Evolutionary conservation across 441 rosid genomes (phyloP).

Genomic region (Jatropha multifida): DNA sequence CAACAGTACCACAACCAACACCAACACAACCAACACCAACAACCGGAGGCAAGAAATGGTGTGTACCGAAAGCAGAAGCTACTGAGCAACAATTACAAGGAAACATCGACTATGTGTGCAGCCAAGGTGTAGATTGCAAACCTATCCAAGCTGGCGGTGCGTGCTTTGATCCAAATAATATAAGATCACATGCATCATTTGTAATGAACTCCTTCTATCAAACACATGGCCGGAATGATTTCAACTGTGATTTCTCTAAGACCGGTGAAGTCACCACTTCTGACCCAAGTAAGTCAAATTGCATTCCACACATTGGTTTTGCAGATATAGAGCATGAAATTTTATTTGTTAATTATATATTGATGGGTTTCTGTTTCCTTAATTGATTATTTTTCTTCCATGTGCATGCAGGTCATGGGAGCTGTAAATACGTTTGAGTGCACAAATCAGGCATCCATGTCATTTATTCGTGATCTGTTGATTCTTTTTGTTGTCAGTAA

Average conservation of each 20-base stretch:
- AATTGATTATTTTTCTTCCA: not conserved
- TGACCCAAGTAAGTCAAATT: conserved; percentile 49
- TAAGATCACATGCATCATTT: conserved; percentile 61
- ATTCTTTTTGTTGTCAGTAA: not conserved
- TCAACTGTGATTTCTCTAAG: conserved; percentile 48
- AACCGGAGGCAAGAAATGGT: conserved; percentile 40
- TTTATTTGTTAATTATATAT: too few species aligned
- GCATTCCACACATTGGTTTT: not conserved
- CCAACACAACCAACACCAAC: conserved; percentile 20
- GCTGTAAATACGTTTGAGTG: conserved; percentile 25
- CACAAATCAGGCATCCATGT: not conserved
- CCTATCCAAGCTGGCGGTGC: conserved; percentile 56
- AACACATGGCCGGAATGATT: conserved; percentile 37
- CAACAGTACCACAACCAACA: not conserved
- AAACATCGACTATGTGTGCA: conserved; percentile 60
- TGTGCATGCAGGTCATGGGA: conserved; percentile 30
- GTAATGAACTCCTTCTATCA: conserved; percentile 67
- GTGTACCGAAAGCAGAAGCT: conserved; percentile 46
- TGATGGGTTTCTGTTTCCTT: not conserved
- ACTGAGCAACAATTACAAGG: conserved; percentile 43
- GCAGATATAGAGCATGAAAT: too few species aligned
- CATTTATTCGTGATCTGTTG: not conserved
- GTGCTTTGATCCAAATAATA: conserved; percentile 54
- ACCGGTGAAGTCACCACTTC: conserved; percentile 41
- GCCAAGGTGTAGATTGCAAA: conserved; percentile 47